Conservation (phyloP, 2,329 filamentous ascomycete genomes). For the Blastomyces parvus region DNA sequence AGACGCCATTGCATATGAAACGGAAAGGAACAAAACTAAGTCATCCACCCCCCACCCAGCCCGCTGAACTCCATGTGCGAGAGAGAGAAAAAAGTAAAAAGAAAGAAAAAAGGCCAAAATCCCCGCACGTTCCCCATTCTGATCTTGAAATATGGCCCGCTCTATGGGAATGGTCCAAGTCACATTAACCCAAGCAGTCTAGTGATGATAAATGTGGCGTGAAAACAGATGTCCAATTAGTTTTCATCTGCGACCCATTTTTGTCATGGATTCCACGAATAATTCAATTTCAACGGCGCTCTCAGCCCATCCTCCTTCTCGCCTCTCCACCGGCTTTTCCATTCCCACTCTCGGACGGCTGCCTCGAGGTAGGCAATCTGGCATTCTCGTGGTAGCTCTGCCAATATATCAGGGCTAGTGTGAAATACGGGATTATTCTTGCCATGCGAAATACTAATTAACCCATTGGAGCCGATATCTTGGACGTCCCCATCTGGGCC, state of each 20-base stretch:
- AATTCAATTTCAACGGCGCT: conserved; percentile 28
- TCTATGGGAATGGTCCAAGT: not conserved
- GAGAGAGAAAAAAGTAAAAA: not conserved
- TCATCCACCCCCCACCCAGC: not conserved
- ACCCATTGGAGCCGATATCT: conserved; percentile 35
- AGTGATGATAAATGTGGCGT: not conserved
- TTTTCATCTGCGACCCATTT: not conserved
- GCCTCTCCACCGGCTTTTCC: conserved; percentile 64
- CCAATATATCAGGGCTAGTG: conserved; percentile 31
- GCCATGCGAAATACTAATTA: conserved; percentile 30
- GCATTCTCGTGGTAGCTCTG: conserved; percentile 45
- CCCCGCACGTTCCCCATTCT: not conserved
- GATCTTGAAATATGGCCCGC: not conserved
- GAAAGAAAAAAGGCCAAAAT: not conserved
- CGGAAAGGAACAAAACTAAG: not conserved
- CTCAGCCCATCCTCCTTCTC: conserved; percentile 50
- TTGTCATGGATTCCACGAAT: conserved; percentile 31
- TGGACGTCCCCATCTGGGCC: conserved; percentile 29
- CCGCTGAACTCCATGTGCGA: not conserved
- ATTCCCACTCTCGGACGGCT: conserved; percentile 54
- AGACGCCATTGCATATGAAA: not conserved
- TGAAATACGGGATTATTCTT: conserved; percentile 8
- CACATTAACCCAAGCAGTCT: not conserved
- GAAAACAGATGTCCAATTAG: not conserved
- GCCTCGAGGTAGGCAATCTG: conserved; percentile 62